Conservation (phyloP, 768 basidiomycete species). For the Cystobasidium tubakii region DNA sequence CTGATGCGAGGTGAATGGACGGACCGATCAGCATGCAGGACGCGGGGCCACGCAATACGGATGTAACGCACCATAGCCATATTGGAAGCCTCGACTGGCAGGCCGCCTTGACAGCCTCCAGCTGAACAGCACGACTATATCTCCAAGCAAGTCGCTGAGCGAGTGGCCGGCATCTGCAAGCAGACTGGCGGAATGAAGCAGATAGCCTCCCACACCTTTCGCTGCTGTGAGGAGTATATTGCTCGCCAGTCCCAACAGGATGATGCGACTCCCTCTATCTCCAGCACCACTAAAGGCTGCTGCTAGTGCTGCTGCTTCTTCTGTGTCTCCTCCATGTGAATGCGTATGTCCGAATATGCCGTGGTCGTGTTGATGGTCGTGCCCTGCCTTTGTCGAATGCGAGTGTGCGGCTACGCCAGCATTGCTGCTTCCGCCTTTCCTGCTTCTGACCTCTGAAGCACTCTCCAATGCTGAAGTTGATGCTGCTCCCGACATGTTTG, state of each 20-base stretch:
- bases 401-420: not conserved
- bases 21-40: not conserved
- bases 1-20: slow-evolving; percentile 49
- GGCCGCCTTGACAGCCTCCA: slow-evolving; percentile 77
- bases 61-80: slow-evolving; percentile 48
- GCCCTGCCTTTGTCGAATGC: slow-evolving; percentile 30
- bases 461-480: slow-evolving; percentile 2
- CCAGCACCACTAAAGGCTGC: slow-evolving; percentile 58
- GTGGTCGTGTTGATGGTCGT: slow-evolving; percentile 37
- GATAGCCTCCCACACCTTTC: slow-evolving; percentile 84
- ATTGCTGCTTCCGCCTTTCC: not conserved
- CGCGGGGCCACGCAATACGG: not conserved
- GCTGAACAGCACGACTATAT: slow-evolving; percentile 81
- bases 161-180: slow-evolving; percentile 56
- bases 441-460: not conserved
- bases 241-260: slow-evolving; percentile 71
- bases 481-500: not conserved
- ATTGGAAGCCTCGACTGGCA: slow-evolving; percentile 75
- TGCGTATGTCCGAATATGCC: slow-evolving; percentile 48
- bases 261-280: slow-evolving; percentile 67
- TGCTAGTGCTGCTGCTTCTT: slow-evolving; percentile 64
- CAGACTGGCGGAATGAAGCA: slow-evolving; percentile 43
- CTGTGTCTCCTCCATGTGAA: slow-evolving; percentile 57
- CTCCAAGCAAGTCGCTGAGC: slow-evolving; percentile 76
- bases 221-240: slow-evolving; percentile 74